Evolutionary conservation across 2,329 filamentous ascomycete genomes (phyloP), one percentile per base, ranked within the genome.

Genomic region (Onygenales sp.): DNA sequence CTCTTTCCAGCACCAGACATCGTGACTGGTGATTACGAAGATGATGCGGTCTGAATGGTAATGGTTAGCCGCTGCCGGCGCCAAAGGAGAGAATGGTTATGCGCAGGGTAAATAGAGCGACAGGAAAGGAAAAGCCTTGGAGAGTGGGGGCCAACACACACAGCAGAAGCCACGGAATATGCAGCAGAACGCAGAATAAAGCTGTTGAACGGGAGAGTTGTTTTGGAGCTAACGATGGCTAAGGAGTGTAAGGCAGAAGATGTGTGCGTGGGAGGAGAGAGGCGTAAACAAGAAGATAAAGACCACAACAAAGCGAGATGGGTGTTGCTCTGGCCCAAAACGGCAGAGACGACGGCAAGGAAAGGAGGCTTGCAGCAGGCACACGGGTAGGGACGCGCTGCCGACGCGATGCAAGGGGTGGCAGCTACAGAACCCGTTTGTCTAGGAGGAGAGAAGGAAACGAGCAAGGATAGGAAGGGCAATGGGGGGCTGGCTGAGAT

Each of bases 1-100:
- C 55, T 48, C 35, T 59, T 59, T 2, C 50, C 53, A 2, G 55
- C 55, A 2, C 57, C 57, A 21, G 54, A 47, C 57, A 59, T 59
- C 0, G 3, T n/a, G 36, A 47, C 44, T 32, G 8, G 33, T 27
- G 21, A 27, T 47, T 47, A 39, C 9, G 5, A 39, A 7, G 13
- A 39, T 4, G 41, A 43, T 13, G 31, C 27, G 6, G 13, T 48
- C 35, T 48, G 43, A 45, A 33, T 48, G 10, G 17, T 7, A 9
- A 4, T 5, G 11, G 13, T 39, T 48, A 31, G 35, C 8, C 2
- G 17, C 27, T 14, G 14, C 11, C 14, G 1, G 35, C 39, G 46
- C 11, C 10, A 11, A 27, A 7, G 14, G 13, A 35, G 33, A 36
- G 32, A 35, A 33, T 8, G 31, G 43, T 5, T 35, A 17, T 35